phyloP scores from a whole-genome alignment of 768 basidiomycete species.

The Tricholoma terreum region DNA sequence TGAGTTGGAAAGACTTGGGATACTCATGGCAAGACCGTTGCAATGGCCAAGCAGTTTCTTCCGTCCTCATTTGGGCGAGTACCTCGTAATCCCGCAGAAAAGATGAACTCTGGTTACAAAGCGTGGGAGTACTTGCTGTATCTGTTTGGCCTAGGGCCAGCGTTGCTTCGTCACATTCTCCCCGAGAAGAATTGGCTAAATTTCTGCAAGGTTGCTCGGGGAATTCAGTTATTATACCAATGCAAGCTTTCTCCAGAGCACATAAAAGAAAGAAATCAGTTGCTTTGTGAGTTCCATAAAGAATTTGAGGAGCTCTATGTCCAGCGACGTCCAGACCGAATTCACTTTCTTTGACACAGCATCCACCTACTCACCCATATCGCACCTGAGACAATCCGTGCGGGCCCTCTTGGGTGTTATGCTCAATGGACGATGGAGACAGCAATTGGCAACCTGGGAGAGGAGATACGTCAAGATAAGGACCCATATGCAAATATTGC shows the following conservation, averaged over 20 bases:
- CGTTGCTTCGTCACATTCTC: constrained; percentile 22
- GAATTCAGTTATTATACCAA: constrained; percentile 27
- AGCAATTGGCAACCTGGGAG: too few species aligned
- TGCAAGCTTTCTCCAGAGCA: not conserved
- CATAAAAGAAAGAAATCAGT: not conserved
- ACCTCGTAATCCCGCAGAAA: too few species aligned
- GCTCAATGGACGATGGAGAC: too few species aligned
- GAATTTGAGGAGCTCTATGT: not conserved
- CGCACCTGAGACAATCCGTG: too few species aligned
- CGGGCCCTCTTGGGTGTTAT: too few species aligned
- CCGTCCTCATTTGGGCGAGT: too few species aligned
- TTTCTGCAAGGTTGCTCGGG: constrained; percentile 31
- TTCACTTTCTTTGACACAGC: too few species aligned
- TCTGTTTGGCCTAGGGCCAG: constrained; percentile 25
- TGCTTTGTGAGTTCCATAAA: not conserved
- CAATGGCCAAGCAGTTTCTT: not conserved
- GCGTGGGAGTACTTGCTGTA: too few species aligned
- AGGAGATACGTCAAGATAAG: constrained; percentile 7
- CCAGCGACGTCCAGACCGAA: not conserved
- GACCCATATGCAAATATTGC: constrained; percentile 13
- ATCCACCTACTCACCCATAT: too few species aligned
- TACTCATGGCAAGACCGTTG: too few species aligned
- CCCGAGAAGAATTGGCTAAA: constrained; percentile 21
- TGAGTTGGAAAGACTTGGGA: too few species aligned
- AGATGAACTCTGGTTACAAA: too few species aligned